Base-by-base conservation (phyloP, 225 moss, liverwort and hornwort species). In the Physcomitrium patens region DNA sequence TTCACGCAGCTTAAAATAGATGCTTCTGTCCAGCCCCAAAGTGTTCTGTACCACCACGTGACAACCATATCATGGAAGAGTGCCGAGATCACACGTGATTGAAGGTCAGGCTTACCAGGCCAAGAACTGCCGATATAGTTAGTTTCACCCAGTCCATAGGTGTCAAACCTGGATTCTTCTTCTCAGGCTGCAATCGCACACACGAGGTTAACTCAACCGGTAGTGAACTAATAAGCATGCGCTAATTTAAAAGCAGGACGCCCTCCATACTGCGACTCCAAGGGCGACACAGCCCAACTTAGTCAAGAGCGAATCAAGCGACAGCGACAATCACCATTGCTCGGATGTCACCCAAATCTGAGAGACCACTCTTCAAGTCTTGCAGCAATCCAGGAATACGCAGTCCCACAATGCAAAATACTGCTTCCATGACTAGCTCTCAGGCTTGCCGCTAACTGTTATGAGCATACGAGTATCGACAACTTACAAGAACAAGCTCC, bases 61-160 rank as follows among this genome's bases (percentile, higher is more conserved):
- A 19, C 61, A 24, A 65, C 67, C 28, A 79, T 11, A 67, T 58
- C 17, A 57, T 27, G 20, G 22, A 73, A 49, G 69, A 59, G 51
- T 22, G 37, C 60, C 31, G 65, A 68, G 59, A 16, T 12, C 28
- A 70, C 16, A 41, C 46, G 19, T 64, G 52, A 26, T 54, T 69
- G 18, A 66, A 77, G 9, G 51, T 4, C 23, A 76, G 50, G 64
- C 89, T 80, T 73, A 89, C 89, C 80, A 89, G 84, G 59, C 89
- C 89, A 56, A 87, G 72, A 37, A 89, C 78, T 74, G 89, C 89
- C 60, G 89, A 86, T 57, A 89, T 87, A n/a, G 81, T 84, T 69
- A 89, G 76, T 68, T 89, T 89, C 54, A 89, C 78, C 89, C 89
- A 89, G 74, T 89, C 89, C 87, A 89, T 79, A 9, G 89, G 89